phyloP scores from a whole-genome alignment of 495 filamentous ascomycete species.

The Ramalina peruviana region DNA sequence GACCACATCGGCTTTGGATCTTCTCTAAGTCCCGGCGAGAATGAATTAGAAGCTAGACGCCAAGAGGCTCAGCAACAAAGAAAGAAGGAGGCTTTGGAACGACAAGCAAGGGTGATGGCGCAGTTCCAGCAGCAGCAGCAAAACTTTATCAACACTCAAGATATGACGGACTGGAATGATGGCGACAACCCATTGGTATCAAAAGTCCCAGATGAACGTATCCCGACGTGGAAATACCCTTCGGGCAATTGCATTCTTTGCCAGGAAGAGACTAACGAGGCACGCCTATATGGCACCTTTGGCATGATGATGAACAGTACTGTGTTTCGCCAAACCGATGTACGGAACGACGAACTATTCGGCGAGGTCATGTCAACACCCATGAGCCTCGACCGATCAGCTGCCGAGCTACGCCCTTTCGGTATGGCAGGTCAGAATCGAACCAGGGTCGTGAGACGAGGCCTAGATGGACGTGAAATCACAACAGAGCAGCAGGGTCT shows the following conservation, averaged over 20 bases:
- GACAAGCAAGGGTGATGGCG: constrained; percentile 88
- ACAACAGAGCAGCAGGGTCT: constrained; percentile 65
- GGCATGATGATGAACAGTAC: constrained; percentile 76
- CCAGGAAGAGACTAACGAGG: constrained; percentile 88
- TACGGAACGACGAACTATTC: constrained; percentile 69
- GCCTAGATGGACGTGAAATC: constrained; percentile 53
- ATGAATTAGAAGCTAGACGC: constrained; percentile 25
- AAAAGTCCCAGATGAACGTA: constrained; percentile 42
- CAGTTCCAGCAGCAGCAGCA: constrained; percentile 96
- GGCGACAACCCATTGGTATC: constrained; percentile 47
- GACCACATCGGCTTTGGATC: constrained; percentile 44
- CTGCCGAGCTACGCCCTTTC: constrained; percentile 70
- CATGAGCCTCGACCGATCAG: constrained; percentile 65
- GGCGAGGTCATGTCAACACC: constrained; percentile 69
- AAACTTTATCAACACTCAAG: constrained; percentile 77
- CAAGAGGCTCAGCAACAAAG: constrained; percentile 57
- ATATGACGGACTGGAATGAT: constrained; percentile 72
- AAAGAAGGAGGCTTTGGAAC: constrained; percentile 75
- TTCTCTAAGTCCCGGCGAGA: constrained; percentile 31
- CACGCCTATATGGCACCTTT: constrained; percentile 80
- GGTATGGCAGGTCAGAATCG: constrained; percentile 81
- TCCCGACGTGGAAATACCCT: constrained; percentile 85
- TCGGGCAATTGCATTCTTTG: constrained; percentile 88
- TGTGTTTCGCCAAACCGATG: constrained; percentile 73
- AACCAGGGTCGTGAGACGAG: constrained; percentile 57